These are phyloP conservation scores for Fusarium proliferatum DNA, from an alignment of 2,329 filamentous ascomycete genomes.

Conservation along the genomic window DNA sequence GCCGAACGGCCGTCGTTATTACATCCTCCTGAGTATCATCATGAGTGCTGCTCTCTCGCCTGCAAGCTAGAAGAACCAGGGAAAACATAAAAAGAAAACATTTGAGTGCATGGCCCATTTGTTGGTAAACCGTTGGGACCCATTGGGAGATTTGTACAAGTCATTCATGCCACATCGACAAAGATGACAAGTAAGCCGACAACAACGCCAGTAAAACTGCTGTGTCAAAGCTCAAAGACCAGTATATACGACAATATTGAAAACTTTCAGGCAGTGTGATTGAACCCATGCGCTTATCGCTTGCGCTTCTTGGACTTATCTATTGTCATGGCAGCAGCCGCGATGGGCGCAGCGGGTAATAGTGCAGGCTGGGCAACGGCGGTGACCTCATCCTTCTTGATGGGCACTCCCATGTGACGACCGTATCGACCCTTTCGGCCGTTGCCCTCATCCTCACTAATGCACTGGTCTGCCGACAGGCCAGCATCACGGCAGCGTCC, in stretches of 20 bases:
- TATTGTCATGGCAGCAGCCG: conserved; percentile 48
- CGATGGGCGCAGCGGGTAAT: conserved; percentile 58
- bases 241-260: conserved; percentile 23
- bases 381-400: conserved; percentile 66
- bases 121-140: conserved; percentile 3
- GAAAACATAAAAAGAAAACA: conserved; percentile 17
- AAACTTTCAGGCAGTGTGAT: not conserved
- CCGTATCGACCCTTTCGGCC: conserved; percentile 94
- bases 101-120: conserved; percentile 16
- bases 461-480: conserved; percentile 90
- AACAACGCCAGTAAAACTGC: conserved; percentile 17
- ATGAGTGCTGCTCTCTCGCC: conserved; percentile 41
- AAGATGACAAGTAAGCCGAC: conserved; percentile 20
- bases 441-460: conserved; percentile 98
- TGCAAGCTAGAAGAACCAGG: conserved; percentile 35
- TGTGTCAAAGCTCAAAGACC: conserved; percentile 19
- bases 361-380: conserved; percentile 53
- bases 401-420: conserved; percentile 75
- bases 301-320: conserved; percentile 74
- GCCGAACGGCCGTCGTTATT: conserved; percentile 53
- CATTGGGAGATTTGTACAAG: conserved; percentile 25
- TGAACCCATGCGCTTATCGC: conserved; percentile 54
- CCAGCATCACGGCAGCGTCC: conserved; percentile 96
- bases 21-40: conserved; percentile 50
- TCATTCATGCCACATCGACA: conserved; percentile 20